Base-by-base conservation (phyloP, 495 filamentous ascomycete species). In the Penicilliopsis zonata region DNA sequence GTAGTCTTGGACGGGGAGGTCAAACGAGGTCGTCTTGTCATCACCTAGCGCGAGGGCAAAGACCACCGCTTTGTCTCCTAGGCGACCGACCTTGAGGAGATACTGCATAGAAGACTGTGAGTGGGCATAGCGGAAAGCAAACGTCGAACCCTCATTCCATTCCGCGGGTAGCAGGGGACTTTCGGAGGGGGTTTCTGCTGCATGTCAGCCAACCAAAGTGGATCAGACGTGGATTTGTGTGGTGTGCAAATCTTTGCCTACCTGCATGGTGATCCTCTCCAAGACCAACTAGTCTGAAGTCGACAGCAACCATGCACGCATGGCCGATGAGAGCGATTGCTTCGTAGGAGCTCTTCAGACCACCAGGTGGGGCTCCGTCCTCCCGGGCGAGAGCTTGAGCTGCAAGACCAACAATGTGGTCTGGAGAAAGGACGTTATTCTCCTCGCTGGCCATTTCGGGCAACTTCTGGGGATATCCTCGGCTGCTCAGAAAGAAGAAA, bases 51-150 rank as follows among this genome's bases (percentile, higher is more conserved):
- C 85, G 19, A 94, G 57, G 9, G 75, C 90, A 46, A 82, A 74
- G 33, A 94, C 65, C 28, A 94, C 78, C 13, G 78, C 80, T 51
- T 92, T 94, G 43, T 68, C 67, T 30, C 86, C 86, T 26, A 96
- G 64, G 9, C 88, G 76, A 56, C 76, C 80, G 41, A 88, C 55
- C 49, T 84, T 86, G 31, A 96, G 45, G 8, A 95, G 61, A 48
- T 79, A 96, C 38, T 80, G 67, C 65, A 90, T 82, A 9, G 86
- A 74, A 1, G 86, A 92, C 51, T 95, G 84, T n/a, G 72, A 57
- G 46, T 94, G 92, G 2, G 77, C 71, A 60, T 96, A 98, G 33
- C 88, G 75, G 55, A 98, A 92, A 30, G 78, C 69, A 54, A 79
- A 80, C 23, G 67, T 57, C 8, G 69, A 71, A 38, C 68, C 69